Percentiles rank a stretch among this genome's conserved stretches.
phyloP scores from a whole-genome alignment of 2,329 filamentous ascomycete species.

The Arthroderma sp. region DNA sequence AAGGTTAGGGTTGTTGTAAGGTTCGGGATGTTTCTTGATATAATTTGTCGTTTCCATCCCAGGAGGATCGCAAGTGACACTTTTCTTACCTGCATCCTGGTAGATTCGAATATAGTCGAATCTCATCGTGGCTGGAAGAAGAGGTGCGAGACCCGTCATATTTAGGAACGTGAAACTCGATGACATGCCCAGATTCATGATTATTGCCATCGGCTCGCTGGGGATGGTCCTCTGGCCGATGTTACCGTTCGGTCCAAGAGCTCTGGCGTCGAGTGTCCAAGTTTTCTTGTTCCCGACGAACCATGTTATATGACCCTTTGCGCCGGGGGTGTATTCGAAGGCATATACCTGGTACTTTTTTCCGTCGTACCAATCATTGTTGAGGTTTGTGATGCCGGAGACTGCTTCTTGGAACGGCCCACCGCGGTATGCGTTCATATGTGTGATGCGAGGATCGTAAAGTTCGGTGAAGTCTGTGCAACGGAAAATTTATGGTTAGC shows the following conservation, averaged over 20 bases:
- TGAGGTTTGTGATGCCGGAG: conserved; percentile 47
- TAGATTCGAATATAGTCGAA: conserved; percentile 61
- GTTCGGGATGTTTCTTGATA: conserved; percentile 47
- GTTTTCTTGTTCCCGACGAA: conserved; percentile 52
- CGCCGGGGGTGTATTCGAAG: conserved; percentile 51
- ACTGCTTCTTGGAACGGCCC: conserved; percentile 51
- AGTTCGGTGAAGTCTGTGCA: conserved; percentile 47
- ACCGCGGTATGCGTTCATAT: conserved; percentile 49
- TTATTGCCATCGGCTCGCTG: conserved; percentile 52
- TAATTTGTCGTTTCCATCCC: conserved; percentile 56
- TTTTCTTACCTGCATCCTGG: conserved; percentile 45
- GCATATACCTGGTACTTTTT: conserved; percentile 50
- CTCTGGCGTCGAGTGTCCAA: conserved; percentile 48
- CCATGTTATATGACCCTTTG: conserved; percentile 51
- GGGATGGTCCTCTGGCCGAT: conserved; percentile 52
- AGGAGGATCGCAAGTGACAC: conserved; percentile 53
- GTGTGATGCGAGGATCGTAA: conserved; percentile 45
- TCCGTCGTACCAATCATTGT: conserved; percentile 54
- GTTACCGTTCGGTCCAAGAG: conserved; percentile 56
- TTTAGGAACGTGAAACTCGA: conserved; percentile 51
- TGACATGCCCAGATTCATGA: conserved; percentile 60
- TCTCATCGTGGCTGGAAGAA: conserved; percentile 52
- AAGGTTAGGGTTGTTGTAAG: conserved; percentile 51
- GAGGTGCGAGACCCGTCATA: conserved; percentile 39
- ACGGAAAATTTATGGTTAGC: neutral